These are phyloP conservation scores for Byssochlamys sp. DNA, from an alignment of 2,329 filamentous ascomycete genomes.

Conservation along the genomic window DNA sequence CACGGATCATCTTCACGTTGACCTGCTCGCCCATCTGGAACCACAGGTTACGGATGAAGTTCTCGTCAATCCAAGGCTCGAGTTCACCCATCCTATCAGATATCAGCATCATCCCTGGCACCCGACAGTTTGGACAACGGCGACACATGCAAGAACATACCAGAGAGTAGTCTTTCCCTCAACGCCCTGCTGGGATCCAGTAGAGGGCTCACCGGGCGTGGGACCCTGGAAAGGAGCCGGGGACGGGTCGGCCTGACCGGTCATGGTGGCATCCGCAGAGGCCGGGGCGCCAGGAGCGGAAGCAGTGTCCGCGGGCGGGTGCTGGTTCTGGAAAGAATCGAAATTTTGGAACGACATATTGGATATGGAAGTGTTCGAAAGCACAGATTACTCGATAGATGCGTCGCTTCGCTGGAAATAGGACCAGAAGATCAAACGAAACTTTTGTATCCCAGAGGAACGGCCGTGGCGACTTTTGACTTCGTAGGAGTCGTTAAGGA, in stretches of 20 bases:
- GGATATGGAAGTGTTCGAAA: constrained; percentile 13
- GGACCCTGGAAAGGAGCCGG: constrained; percentile 42
- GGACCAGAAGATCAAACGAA: constrained; percentile 14
- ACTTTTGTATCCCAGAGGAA: constrained; percentile 21
- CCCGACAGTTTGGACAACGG: constrained; percentile 4
- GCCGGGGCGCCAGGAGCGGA: constrained; percentile 39
- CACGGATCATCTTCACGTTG: constrained; percentile 98
- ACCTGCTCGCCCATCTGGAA: constrained; percentile 87
- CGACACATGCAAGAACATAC: constrained; percentile 24
- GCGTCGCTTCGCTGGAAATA: background rate
- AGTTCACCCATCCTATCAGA: constrained; percentile 87
- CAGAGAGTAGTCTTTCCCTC: constrained; percentile 50
- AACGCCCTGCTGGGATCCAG: constrained; percentile 40
- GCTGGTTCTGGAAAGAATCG: constrained; percentile 54
- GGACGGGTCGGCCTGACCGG: constrained; percentile 49
- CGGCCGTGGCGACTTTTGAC: constrained; percentile 24
- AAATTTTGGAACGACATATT: constrained; percentile 60
- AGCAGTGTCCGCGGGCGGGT: constrained; percentile 45
- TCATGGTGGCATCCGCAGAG: constrained; percentile 45
- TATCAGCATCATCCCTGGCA: constrained; percentile 3
- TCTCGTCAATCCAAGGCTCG: constrained; percentile 98
- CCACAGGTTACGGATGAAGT: constrained; percentile 92
- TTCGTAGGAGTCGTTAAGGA: constrained; percentile 35
- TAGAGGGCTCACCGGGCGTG: constrained; percentile 32
- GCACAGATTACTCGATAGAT: constrained; percentile 5